These are phyloP conservation scores for Rhodosporidiobolus odoratus DNA, from an alignment of 768 basidiomycete genomes.

Conservation along the genomic window DNA sequence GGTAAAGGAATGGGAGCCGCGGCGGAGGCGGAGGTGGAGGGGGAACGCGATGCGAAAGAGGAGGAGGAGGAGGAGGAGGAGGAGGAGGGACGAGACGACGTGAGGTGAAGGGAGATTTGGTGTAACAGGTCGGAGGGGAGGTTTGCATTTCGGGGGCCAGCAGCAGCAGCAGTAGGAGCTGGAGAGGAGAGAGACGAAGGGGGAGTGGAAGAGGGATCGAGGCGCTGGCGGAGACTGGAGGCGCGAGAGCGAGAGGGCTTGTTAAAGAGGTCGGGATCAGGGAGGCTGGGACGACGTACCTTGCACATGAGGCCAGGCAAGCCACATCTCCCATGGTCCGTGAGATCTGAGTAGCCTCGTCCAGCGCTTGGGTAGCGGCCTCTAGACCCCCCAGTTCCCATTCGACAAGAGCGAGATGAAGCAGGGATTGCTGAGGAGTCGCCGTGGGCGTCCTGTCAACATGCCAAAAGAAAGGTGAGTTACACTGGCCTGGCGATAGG, in stretches of 20 bases:
- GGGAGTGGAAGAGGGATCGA: not conserved
- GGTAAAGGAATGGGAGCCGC: not conserved
- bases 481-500: not conserved
- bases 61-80: not conserved
- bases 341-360: constrained; percentile 16
- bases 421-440: constrained; percentile 13
- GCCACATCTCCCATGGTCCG: constrained; percentile 6
- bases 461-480: not conserved
- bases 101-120: too few relatives aligned
- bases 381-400: constrained; percentile 11
- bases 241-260: too few relatives aligned
- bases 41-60: not conserved
- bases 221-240: not conserved
- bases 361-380: not conserved
- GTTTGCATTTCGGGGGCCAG: too few relatives aligned
- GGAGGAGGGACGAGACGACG: not conserved
- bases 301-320: constrained; percentile 5
- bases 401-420: constrained; percentile 23
- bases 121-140: too few relatives aligned
- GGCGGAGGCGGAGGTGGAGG: not conserved
- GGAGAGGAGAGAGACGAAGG: not conserved
- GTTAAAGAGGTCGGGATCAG: not conserved
- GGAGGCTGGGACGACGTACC: not conserved
- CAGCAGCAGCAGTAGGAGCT: too few relatives aligned
- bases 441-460: not conserved